These are phyloP conservation scores for Haplosporangium sp. DNA, from an alignment of 371 early-diverging fungal species.

Conservation along the genomic window DNA sequence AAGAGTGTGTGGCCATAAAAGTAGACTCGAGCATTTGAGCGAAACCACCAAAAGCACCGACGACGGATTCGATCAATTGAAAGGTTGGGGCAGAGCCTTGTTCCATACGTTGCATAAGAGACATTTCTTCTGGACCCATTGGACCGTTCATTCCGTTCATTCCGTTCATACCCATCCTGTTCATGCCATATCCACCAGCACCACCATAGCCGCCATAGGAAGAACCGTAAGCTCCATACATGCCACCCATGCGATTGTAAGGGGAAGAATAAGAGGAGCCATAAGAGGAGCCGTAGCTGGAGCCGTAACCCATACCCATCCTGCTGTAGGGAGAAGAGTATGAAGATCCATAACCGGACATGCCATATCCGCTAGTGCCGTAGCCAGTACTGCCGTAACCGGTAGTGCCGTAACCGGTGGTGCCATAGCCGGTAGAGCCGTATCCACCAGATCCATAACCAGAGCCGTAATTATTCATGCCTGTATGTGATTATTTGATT, in stretches of 20 bases:
- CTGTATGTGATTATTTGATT: not conserved
- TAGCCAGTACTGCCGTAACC: constrained; percentile 16
- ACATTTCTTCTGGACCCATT: constrained; percentile 66
- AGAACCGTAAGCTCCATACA: constrained; percentile 48
- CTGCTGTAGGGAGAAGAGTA: constrained; percentile 56
- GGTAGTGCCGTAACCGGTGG: constrained; percentile 11
- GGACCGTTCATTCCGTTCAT: constrained; percentile 62
- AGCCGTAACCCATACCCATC: constrained; percentile 20
- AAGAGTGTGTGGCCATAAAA: constrained; percentile 95
- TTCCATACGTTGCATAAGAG: constrained; percentile 85
- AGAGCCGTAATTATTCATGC: constrained; percentile 20
- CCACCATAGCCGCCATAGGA: constrained; percentile 50
- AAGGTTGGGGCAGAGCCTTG: constrained; percentile 90
- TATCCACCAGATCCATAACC: constrained; percentile 7
- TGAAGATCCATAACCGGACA: constrained; percentile 56
- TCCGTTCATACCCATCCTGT: constrained; percentile 60
- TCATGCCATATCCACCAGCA: constrained; percentile 59
- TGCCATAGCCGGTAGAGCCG: constrained; percentile 4
- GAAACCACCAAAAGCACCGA: constrained; percentile 96
- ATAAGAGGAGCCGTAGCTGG: constrained; percentile 56
- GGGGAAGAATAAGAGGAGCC: constrained; percentile 59
- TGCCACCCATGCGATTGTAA: constrained; percentile 61
- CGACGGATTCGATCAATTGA: constrained; percentile 89
- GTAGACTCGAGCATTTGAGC: constrained; percentile 97
- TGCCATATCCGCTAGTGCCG: constrained; percentile 42